Evolutionary conservation across 495 filamentous ascomycete species (phyloP), one percentile per base, ranked within the genome.

Genomic region (Talaromyces trachyspermus): DNA sequence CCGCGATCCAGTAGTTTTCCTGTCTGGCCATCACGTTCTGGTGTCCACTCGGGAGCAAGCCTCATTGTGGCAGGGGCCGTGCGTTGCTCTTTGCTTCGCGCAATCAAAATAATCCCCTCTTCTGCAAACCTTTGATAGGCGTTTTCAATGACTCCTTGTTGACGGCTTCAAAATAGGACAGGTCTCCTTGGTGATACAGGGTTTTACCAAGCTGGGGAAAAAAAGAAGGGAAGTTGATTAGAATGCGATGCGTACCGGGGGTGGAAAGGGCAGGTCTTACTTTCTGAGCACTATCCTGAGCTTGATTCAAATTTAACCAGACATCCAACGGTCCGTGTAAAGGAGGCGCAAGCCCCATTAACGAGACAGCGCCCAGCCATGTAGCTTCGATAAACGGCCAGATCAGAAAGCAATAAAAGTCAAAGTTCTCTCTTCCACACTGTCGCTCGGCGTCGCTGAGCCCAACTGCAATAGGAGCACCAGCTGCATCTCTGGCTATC

Each of bases 121-220:
- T 95, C 89, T 49, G 88, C 80, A 63, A 94, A 95, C 18, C 86
- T 82, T 49, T 81, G 74, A 64, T 88, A 95, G 2, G 88, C 83
- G 60, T 97, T 98, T 90, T 94, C 43, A 98, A 79, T 1, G 89
- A 90, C 60, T 97, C 89, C 48, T 95, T 95, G 71, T 97, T 98
- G 52, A 98, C 92, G 5, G 92, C 89, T 66, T 98, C 92, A 54
- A 95, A 95, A 62, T 98, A 97, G 18, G 82, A 87, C 20, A 98
- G 78, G 56, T 96, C 90, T 25, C 92, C 92, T 74, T 98, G 92
- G 61, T 97, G 89, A 59, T 95, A 98, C 6, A 98, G 71, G 0
- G 92, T 96, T 73, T 98, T 98, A 15, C 92, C 92, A 14, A 96
- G 79, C 85, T 89, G 42, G n/a, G n/a, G n/a, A n/a, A n/a, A n/a